Evolutionary conservation across 352 stramenopile genomes (phyloP), one percentile per base, ranked within the genome.

Genomic region (Globisporangium takayamanum): DNA sequence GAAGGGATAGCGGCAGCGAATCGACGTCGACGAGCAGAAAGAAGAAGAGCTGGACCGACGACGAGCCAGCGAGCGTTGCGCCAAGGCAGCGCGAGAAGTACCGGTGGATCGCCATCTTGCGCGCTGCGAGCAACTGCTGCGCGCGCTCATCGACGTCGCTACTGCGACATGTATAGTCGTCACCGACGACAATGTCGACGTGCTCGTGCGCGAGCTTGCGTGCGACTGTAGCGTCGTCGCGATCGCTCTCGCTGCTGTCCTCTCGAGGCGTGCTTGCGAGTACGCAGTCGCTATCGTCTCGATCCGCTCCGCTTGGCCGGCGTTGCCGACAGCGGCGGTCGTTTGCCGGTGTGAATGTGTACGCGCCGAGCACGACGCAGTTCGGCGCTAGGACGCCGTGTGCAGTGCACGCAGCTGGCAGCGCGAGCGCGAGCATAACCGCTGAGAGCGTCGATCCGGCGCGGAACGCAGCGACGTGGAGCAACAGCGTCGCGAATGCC

Each of bases 371-470:
- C 26, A 76, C 78, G 44, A 90, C 70, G 25, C 70, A 57, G 44
- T 88, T 88, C 0, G 78, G 73, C 2, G 76, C 63, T 1, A 84
- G 39, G 4, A 81, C 57, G 0, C 77, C 81, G 26, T 91, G 78
- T 0, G 76, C 78, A 1, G 74, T n/a, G 3, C 69, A 67, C 28
- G 68, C 67, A 50, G 56, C 69, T 1, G 76, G 45, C 36, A 88
- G 78, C 0, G 68, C 78, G 10, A 72, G 20, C 16, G 56, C 59
- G 16, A 88, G 61, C 28, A 78, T 48, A 1, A 73, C 56, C 11
- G 68, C 68, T 18, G 69, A 70, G 12, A 84, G 50, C 39, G 59
- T 49, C 5, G 61, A 53, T 3, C 57, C 52, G 1, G 78, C 15
- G 12, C 70, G 57, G 12, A 78, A 68, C 1, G 70, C 68, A 4